These are phyloP conservation scores for Tulasnella sp. DNA, from an alignment of 768 basidiomycete genomes.

Conservation along the genomic window DNA sequence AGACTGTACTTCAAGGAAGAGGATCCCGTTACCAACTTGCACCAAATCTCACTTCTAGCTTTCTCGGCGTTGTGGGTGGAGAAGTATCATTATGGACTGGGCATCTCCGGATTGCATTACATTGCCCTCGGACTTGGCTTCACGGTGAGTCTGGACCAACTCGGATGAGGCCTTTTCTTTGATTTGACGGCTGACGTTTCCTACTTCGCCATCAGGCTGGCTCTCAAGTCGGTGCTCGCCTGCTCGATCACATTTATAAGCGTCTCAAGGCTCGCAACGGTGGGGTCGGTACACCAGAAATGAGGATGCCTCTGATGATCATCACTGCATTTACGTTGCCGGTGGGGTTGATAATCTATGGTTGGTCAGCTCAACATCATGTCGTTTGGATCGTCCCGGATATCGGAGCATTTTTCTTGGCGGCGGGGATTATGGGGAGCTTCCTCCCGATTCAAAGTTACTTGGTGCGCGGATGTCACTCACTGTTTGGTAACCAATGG, in stretches of 20 bases:
- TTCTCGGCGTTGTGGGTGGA: conserved; percentile 21
- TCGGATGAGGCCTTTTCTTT: too few species aligned
- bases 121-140: conserved; percentile 61
- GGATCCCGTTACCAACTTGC: conserved; percentile 1
- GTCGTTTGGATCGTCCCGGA: conserved; percentile 65
- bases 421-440: conserved; percentile 28
- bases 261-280: conserved; percentile 42
- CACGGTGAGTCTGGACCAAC: conserved; percentile 14
- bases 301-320: conserved; percentile 18
- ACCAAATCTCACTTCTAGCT: conserved; percentile 21
- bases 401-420: conserved; percentile 32
- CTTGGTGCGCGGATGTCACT: conserved; percentile 2
- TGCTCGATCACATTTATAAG: conserved; percentile 46
- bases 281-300: conserved; percentile 47
- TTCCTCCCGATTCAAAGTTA: conserved; percentile 47
- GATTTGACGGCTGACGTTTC: too few species aligned
- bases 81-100: conserved; percentile 42
- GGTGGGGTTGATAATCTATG: conserved; percentile 53
- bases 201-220: conserved; percentile 1
- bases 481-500: too few species aligned
- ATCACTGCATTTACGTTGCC: conserved; percentile 40
- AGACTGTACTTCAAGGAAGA: too few species aligned
- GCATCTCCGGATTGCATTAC: conserved; percentile 59
- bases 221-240: conserved; percentile 37
- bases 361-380: conserved; percentile 48